phyloP scores from a whole-genome alignment of 176 grass and related monocot genomes.

The Bonia amplexicaulis region DNA sequence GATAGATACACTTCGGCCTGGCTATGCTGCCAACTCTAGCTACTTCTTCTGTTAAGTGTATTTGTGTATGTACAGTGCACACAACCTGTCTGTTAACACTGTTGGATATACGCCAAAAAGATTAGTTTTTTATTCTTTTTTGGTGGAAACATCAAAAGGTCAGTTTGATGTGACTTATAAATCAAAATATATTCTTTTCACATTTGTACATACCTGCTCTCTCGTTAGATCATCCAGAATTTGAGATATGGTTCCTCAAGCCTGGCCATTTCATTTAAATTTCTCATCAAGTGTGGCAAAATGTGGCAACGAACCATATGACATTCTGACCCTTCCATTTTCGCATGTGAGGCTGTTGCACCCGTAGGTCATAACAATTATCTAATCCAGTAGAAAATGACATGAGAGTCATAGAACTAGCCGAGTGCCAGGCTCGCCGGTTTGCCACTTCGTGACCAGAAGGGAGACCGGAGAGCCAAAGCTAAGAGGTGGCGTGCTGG shows the following conservation, averaged over 20 bases:
- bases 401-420: no score
- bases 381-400: no score
- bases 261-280: no score
- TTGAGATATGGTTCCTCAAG: no score
- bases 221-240: no score
- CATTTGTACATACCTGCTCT: no score
- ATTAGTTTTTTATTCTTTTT: not conserved
- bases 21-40: not conserved
- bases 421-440: slow-evolving; percentile 15
- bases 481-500: not conserved
- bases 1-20: not conserved
- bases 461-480: not conserved
- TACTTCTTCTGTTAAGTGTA: not conserved
- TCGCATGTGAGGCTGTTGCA: no score
- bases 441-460: not conserved
- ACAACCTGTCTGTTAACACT: not conserved
- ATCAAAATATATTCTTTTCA: not conserved
- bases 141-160: not conserved
- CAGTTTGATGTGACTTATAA: slow-evolving; percentile 2
- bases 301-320: no score
- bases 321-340: no score
- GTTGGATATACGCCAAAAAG: not conserved
- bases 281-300: no score
- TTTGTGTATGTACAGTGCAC: not conserved
- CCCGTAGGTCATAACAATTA: no score